Evolutionary conservation across 805 yeast genomes (phyloP).

Genomic region (Metschnikowia orientalis): DNA sequence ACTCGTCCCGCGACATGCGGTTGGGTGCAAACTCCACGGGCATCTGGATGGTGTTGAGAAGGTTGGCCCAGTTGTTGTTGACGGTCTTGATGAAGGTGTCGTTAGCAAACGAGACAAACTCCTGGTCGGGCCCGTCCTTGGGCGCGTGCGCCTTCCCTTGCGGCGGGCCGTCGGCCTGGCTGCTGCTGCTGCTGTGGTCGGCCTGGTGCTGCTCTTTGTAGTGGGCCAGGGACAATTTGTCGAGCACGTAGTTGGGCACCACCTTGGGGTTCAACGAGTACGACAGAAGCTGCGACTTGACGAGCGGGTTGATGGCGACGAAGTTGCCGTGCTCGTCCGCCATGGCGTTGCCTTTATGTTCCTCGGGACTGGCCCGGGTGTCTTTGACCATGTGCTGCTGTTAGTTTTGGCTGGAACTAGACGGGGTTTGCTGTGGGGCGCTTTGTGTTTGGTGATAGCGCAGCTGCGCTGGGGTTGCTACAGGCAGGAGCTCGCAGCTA

Average conservation of each 20-base stretch:
- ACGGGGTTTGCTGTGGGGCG: too few relatives aligned
- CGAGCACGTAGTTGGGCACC: conserved; percentile 64
- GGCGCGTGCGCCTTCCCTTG: conserved; percentile 9
- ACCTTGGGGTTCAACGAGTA: conserved; percentile 35
- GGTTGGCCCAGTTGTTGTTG: conserved; percentile 49
- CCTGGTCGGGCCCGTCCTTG: conserved; percentile 23
- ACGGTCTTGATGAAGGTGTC: conserved; percentile 36
- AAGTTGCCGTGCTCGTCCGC: conserved; percentile 11
- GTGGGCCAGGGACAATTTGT: conserved; percentile 44
- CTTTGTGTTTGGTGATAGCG: too few relatives aligned
- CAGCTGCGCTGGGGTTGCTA: too few relatives aligned
- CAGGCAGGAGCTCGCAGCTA: too few relatives aligned
- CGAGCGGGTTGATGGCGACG: conserved; percentile 24
- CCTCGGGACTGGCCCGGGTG: too few relatives aligned
- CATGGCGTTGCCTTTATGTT: conserved; percentile 6
- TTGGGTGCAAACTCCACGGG: conserved; percentile 38
- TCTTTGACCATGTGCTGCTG: too few relatives aligned
- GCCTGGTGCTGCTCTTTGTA: conserved; percentile 33
- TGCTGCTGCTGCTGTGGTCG: conserved; percentile 28
- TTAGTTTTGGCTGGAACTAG: too few relatives aligned
- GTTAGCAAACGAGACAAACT: conserved; percentile 32
- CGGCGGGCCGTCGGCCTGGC: conserved; percentile 11
- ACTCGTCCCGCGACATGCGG: conserved; percentile 22
- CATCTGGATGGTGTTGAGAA: conserved; percentile 44
- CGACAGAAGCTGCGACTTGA: conserved; percentile 23